Percentiles rank a stretch among this genome's conserved stretches.
Conservation (phyloP, 441 rosid species). For the Isatis lusitanica region DNA sequence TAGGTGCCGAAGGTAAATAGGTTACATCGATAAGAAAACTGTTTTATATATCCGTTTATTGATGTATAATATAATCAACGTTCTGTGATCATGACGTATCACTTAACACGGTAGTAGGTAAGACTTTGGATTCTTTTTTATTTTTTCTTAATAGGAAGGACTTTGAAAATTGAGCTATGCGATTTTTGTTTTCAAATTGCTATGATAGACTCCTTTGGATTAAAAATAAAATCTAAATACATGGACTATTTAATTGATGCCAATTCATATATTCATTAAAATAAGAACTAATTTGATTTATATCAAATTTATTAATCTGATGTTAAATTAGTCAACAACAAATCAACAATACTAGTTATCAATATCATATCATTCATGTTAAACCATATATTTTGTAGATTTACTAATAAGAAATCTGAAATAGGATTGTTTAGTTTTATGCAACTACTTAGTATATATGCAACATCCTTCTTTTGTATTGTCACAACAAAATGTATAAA, state of each 20-base stretch:
- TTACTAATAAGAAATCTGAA: background rate
- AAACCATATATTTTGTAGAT: background rate
- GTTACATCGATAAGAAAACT: constrained; percentile 15
- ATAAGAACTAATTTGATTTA: background rate
- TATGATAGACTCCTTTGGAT: background rate
- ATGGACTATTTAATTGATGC: background rate
- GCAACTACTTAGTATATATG: background rate
- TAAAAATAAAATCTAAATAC: background rate
- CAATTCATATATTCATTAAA: background rate
- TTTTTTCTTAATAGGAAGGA: background rate
- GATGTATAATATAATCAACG: background rate
- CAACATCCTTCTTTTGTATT: background rate
- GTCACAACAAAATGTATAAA: background rate
- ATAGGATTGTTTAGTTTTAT: background rate
- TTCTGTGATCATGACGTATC: constrained; percentile 18
- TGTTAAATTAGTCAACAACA: background rate
- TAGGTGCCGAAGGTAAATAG: constrained; percentile 13
- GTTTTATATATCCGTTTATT: background rate
- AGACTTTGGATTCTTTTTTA: background rate
- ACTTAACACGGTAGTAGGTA: constrained; percentile 30
- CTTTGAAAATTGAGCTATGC: background rate
- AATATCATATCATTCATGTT: background rate
- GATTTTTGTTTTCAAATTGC: background rate
- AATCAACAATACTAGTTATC: background rate
- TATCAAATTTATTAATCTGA: background rate